Evolutionary conservation across 768 basidiomycete genomes (phyloP).

Genomic region (Mycena leptocephala): DNA sequence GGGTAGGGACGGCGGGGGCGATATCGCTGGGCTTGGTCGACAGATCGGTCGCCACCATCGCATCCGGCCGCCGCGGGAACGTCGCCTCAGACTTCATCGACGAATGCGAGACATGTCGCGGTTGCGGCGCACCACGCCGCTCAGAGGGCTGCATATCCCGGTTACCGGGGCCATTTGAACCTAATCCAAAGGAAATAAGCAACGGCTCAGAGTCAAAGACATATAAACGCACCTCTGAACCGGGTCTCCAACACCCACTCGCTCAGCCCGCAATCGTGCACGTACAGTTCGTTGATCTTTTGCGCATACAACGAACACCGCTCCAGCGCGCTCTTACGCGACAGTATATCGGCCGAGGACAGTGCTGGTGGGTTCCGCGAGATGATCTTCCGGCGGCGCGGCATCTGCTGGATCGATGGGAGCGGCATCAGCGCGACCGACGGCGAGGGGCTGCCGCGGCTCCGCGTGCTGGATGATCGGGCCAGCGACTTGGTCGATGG

Average conservation of each 20-base stretch:
- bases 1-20: slow-evolving; percentile 69
- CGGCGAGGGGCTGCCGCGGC: slow-evolving; percentile 33
- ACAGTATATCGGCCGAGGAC: slow-evolving; percentile 76
- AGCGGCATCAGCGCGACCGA: slow-evolving; percentile 58
- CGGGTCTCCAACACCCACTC: slow-evolving; percentile 81
- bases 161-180: slow-evolving; percentile 48
- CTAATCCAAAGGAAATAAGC: slow-evolving; percentile 37
- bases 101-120: slow-evolving; percentile 78
- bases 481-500: slow-evolving; percentile 59
- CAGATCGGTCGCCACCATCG: slow-evolving; percentile 84
- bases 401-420: slow-evolving; percentile 38
- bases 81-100: slow-evolving; percentile 85
- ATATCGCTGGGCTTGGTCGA: slow-evolving; percentile 63
- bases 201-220: slow-evolving; percentile 20
- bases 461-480: slow-evolving; percentile 43
- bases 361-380: slow-evolving; percentile 74
- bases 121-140: slow-evolving; percentile 65
- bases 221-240: slow-evolving; percentile 64
- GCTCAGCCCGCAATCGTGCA: slow-evolving; percentile 81
- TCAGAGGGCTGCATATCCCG: slow-evolving; percentile 53
- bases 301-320: slow-evolving; percentile 81
- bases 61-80: slow-evolving; percentile 87
- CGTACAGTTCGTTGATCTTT: slow-evolving; percentile 88
- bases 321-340: slow-evolving; percentile 72
- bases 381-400: slow-evolving; percentile 48